A percentile compares a stretch with the other conserved stretches of the same genome.
These are phyloP conservation scores for Penicillium fuscoglaucum DNA, from an alignment of 2,329 filamentous ascomycete species.

Conservation along the genomic window DNA sequence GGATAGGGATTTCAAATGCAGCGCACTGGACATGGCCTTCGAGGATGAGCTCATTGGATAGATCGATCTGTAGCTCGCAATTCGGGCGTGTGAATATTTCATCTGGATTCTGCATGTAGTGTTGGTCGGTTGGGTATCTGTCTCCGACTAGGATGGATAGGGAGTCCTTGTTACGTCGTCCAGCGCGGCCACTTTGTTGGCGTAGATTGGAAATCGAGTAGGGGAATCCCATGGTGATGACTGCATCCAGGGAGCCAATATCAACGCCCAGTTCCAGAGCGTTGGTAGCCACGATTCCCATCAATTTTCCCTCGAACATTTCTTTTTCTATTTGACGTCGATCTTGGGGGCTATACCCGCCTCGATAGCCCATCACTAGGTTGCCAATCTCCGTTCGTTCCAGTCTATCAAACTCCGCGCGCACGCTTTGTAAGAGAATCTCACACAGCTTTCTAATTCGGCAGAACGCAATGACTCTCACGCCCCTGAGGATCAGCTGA, in stretches of 20 bases:
- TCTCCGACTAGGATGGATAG: constrained; percentile 88
- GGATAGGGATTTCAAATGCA: constrained; percentile 90
- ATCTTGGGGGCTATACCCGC: constrained; percentile 91
- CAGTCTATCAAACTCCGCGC: constrained; percentile 70
- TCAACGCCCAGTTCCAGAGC: constrained; percentile 93
- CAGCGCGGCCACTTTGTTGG: constrained; percentile 91
- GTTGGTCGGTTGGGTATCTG: constrained; percentile 85
- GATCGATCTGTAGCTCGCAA: constrained; percentile 81
- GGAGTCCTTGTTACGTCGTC: constrained; percentile 88
- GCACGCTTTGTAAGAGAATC: constrained; percentile 75
- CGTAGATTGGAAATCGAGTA: constrained; percentile 93
- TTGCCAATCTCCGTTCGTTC: constrained; percentile 73
- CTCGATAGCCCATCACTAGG: constrained; percentile 91
- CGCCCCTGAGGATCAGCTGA: constrained; percentile 81
- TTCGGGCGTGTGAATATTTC: constrained; percentile 90
- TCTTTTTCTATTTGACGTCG: constrained; percentile 84
- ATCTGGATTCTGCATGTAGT: constrained; percentile 95
- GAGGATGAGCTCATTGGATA: constrained; percentile 85
- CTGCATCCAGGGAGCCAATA: constrained; percentile 90
- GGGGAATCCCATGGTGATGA: constrained; percentile 90
- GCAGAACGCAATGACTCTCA: constrained; percentile 91
- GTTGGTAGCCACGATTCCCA: constrained; percentile 91
- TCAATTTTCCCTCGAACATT: constrained; percentile 93
- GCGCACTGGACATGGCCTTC: constrained; percentile 96
- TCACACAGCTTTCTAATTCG: constrained; percentile 86